Percentiles rank a stretch among this genome's conserved stretches.
These are phyloP conservation scores for Claviceps pazoutovae DNA, from an alignment of 2,329 filamentous ascomycete species.

Conservation along the genomic window DNA sequence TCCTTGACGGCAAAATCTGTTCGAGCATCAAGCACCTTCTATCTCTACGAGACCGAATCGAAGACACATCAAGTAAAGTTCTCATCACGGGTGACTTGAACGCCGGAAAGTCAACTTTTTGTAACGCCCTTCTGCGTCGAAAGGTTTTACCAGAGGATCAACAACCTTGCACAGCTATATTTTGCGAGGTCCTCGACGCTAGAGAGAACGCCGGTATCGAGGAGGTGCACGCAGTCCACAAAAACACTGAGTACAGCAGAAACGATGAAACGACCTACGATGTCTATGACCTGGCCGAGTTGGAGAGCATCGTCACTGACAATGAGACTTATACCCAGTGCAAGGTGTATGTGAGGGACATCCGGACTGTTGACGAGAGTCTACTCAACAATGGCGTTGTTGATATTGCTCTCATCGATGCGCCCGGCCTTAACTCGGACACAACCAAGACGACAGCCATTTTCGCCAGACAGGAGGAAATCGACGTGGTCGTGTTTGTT, in stretches of 20 bases:
- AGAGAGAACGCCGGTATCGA: slow-evolving; percentile 83
- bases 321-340: slow-evolving; percentile 83
- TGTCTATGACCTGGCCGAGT: slow-evolving; percentile 60
- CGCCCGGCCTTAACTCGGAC: slow-evolving; percentile 87
- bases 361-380: slow-evolving; percentile 78
- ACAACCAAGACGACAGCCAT: slow-evolving; percentile 95
- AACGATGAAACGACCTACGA: slow-evolving; percentile 92
- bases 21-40: slow-evolving; percentile 86
- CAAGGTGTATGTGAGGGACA: slow-evolving; percentile 92
- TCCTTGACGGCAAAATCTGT: slow-evolving; percentile 87
- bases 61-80: slow-evolving; percentile 95
- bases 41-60: slow-evolving; percentile 79
- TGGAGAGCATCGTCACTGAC: slow-evolving; percentile 83
- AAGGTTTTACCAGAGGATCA: slow-evolving; percentile 94
- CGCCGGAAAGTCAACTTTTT: slow-evolving; percentile 96
- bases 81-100: slow-evolving; percentile 92
- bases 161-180: slow-evolving; percentile 95
- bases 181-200: slow-evolving; percentile 90
- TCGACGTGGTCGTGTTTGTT: slow-evolving; percentile 96
- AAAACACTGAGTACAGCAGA: slow-evolving; percentile 63
- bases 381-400: slow-evolving; percentile 95
- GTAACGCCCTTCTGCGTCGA: slow-evolving; percentile 84
- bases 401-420: slow-evolving; percentile 94
- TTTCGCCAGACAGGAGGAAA: slow-evolving; percentile 94
- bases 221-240: slow-evolving; percentile 91